Conservation (phyloP, 73 alveolate species). For the Paramecium caudatum region DNA sequence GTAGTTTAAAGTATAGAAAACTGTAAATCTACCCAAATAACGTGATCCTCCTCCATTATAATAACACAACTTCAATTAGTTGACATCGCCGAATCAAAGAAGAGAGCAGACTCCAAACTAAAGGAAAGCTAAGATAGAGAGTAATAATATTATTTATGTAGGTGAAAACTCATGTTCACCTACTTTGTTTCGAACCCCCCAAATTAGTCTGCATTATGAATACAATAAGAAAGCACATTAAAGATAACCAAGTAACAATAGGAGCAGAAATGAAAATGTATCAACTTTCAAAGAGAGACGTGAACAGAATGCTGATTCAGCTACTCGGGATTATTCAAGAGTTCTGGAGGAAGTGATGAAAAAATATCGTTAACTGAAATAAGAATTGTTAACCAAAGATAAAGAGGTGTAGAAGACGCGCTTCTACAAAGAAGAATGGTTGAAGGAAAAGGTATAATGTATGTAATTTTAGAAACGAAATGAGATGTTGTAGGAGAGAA, state of each 20-base stretch:
- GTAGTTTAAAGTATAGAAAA: not conserved
- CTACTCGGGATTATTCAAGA: slow-evolving; percentile 40
- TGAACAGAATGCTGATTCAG: not conserved
- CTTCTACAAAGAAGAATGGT: slow-evolving; percentile 40
- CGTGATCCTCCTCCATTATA: not conserved
- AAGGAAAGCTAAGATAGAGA: slow-evolving; percentile 15
- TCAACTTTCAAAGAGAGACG: not conserved
- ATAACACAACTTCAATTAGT: not conserved
- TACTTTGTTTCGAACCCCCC: slow-evolving; percentile 57
- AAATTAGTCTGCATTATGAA: slow-evolving; percentile 60
- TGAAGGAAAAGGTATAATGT: slow-evolving; percentile 34
- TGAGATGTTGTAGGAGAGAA: slow-evolving; percentile 39
- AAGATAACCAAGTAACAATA: slow-evolving; percentile 12
- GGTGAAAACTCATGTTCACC: slow-evolving; percentile 69
- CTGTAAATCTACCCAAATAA: not conserved
- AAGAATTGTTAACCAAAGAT: slow-evolving; percentile 34
- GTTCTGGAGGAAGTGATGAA: slow-evolving; percentile 64
- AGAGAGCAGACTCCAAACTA: slow-evolving; percentile 60
- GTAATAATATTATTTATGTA: not conserved
- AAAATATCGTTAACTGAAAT: slow-evolving; percentile 32
- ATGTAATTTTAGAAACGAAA: slow-evolving; percentile 22
- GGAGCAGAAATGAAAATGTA: slow-evolving; percentile 22
- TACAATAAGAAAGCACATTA: not conserved
- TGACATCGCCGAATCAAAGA: slow-evolving; percentile 54
- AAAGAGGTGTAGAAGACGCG: slow-evolving; percentile 38